Conservation (phyloP, 495 filamentous ascomycete species). For the Talaromyces ruber region DNA sequence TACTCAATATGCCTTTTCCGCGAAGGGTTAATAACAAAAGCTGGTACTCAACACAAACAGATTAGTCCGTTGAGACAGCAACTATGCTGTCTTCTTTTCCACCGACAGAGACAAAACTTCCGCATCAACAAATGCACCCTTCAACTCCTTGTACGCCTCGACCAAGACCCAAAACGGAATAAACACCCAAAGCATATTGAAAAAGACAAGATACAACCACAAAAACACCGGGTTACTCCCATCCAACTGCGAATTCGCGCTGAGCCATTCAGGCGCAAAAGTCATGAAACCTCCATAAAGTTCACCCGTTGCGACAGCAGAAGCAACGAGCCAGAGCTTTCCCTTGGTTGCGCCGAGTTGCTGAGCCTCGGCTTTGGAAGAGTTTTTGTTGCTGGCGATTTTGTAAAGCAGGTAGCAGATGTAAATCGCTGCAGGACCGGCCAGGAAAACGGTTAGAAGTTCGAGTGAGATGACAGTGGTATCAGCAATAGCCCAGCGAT, state of each 20-base stretch:
- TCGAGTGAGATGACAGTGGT: constrained; percentile 73
- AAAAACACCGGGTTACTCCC: constrained; percentile 77
- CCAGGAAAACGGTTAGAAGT: constrained; percentile 73
- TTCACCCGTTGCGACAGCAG: constrained; percentile 81
- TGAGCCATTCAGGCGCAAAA: constrained; percentile 90
- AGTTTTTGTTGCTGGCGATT: constrained; percentile 16
- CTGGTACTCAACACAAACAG: too few relatives aligned
- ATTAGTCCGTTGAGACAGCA: too few relatives aligned
- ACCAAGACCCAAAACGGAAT: constrained; percentile 70
- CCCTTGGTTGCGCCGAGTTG: constrained; percentile 34
- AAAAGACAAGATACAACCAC: constrained; percentile 84
- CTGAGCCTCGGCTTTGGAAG: constrained; percentile 2
- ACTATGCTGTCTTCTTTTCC: constrained; percentile 2
- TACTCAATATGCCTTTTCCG: too few relatives aligned
- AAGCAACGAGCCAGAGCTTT: constrained; percentile 60
- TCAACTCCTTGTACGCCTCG: constrained; percentile 53
- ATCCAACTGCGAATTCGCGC: constrained; percentile 65
- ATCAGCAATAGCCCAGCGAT: constrained; percentile 73
- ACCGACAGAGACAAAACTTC: neutral
- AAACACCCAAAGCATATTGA: constrained; percentile 85
- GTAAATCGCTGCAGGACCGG: constrained; percentile 62
- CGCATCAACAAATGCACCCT: constrained; percentile 39
- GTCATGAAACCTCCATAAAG: constrained; percentile 97
- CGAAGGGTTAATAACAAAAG: too few relatives aligned
- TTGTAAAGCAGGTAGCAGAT: constrained; percentile 56